These are phyloP conservation scores for Ophiostoma sp. DNA, from an alignment of 2,329 filamentous ascomycete genomes.

Conservation along the genomic window DNA sequence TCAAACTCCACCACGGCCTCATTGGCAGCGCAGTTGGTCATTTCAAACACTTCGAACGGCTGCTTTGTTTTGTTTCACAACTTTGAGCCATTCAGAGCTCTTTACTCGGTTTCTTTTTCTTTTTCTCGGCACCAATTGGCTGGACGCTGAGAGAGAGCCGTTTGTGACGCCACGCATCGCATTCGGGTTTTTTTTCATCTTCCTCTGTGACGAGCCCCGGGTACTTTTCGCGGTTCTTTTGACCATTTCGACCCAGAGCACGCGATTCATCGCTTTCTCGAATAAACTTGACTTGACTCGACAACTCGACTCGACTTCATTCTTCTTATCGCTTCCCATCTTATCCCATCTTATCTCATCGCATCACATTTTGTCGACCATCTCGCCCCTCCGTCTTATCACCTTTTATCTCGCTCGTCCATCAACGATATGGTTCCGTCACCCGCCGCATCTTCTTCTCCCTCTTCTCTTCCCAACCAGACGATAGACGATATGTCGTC, in stretches of 20 bases:
- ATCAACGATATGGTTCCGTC: background rate
- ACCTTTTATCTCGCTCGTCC: background rate
- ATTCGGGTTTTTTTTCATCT: background rate
- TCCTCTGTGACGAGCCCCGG: background rate
- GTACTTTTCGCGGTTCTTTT: background rate
- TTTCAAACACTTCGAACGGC: background rate
- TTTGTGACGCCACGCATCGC: background rate
- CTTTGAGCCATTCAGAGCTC: background rate
- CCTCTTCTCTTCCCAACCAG: background rate
- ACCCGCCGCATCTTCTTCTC: background rate
- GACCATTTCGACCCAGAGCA: background rate
- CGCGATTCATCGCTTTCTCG: background rate
- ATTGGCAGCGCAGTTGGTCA: constrained; percentile 3
- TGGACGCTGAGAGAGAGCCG: background rate
- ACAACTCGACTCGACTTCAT: background rate
- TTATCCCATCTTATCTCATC: background rate
- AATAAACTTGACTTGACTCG: background rate
- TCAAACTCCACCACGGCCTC: constrained; percentile 5
- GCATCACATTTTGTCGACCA: background rate
- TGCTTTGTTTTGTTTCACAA: constrained; percentile 19
- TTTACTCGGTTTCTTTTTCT: background rate
- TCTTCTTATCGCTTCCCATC: background rate
- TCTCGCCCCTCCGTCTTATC: background rate
- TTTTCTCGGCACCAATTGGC: background rate
- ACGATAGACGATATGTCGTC: constrained; percentile 26